Base-by-base conservation (phyloP, 805 yeast species). In the Brettanomyces sp. region DNA sequence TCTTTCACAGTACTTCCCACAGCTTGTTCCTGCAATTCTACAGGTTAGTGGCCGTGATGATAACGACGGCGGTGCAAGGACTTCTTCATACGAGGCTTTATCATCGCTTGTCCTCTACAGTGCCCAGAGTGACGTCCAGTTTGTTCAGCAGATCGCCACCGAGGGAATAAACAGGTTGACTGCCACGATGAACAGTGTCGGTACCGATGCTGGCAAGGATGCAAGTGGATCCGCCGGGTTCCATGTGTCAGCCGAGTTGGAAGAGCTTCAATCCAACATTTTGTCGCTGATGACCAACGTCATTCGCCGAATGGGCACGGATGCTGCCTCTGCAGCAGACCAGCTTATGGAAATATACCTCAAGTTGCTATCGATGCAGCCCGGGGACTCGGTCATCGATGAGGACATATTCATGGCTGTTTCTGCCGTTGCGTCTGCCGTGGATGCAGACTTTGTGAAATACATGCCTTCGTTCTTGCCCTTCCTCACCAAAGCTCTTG, bases 21-120 rank as follows among this genome's bases (percentile, higher is more conserved):
- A 71, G 13, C 67, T 93, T 45, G 77, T 88, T 22, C 89, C 88
- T 36, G 76, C 80, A 1, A 72, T 91, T 55, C 57, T 89, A 37
- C 73, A 76, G 55, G 77, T 89, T 36, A 79, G 93, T 23, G 79
- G 76, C 39, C 79, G 83, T 57, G 56, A 68, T 14, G 96, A 88
- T 58, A 93, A 93, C 58, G 98, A 91, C 61, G 75, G 78, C 59
- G 81, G 87, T 49, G 78, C 95, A 5, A 77, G 98, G 60, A 91
- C 98, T 2, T 88, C 97, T n/a, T 95, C 98, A 2, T 93, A 88
- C 63, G 96, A 95, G 66, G 95, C 97, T 0, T 69, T 93, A 53
- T 81, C 95, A 2, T 74, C 91, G 0, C 69, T 90, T 58, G 95
- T 91, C 23, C 73, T 80, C 42, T 84, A 76, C 63, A 74, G 91